Evolutionary conservation across 2,329 filamentous ascomycete genomes (phyloP).

Genomic region (Ploettnerulaceae sp.): DNA sequence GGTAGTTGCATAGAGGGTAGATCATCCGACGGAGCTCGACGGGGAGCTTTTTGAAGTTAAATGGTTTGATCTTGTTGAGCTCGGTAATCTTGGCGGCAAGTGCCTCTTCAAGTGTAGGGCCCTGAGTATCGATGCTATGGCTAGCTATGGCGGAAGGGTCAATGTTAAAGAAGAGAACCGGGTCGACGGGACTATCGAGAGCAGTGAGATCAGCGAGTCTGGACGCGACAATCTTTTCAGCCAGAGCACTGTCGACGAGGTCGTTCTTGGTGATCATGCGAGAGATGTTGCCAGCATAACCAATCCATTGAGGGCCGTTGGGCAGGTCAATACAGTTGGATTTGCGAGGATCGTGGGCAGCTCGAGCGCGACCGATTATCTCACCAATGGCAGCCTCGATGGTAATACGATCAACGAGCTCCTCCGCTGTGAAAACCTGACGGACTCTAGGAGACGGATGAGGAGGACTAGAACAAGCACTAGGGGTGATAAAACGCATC

Average conservation of each 20-base stretch:
- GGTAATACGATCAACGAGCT: not conserved
- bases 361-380: not conserved
- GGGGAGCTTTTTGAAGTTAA: slow-evolving; percentile 1
- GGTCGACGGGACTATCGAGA: not conserved
- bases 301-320: not conserved
- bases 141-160: not conserved
- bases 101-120: not conserved
- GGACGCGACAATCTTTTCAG: not conserved
- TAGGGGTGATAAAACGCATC: too few relatives aligned
- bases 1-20: not conserved
- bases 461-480: too few relatives aligned
- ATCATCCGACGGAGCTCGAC: slow-evolving; percentile 1
- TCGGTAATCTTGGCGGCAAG: not conserved
- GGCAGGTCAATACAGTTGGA: too few relatives aligned
- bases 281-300: not conserved
- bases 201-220: not conserved
- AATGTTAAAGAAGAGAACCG: not conserved
- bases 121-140: not conserved
- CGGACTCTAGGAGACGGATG: not conserved
- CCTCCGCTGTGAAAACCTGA: not conserved
- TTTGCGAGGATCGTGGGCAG: not conserved
- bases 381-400: not conserved
- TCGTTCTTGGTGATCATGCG: not conserved
- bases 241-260: not conserved
- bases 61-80: not conserved